Evolutionary conservation across 2,329 filamentous ascomycete genomes (phyloP), one percentile per base, ranked within the genome.

Genomic region (Magnaporthiopsis poae): DNA sequence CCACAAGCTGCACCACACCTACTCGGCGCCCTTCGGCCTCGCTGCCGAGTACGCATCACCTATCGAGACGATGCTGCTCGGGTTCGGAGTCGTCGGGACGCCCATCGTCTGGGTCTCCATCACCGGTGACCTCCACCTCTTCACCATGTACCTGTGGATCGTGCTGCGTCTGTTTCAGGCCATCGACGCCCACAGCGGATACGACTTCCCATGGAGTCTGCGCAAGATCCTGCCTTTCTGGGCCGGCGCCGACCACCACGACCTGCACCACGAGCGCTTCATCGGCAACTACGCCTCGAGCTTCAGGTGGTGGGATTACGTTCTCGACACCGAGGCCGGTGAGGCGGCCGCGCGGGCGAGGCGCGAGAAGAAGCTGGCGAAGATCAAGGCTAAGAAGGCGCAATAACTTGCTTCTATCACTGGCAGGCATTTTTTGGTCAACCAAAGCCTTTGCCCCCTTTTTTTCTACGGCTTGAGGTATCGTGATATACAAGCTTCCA

Each of bases 61-160:
- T 0, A 96, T 98, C 72, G 95, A 99, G 80, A 92, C 94, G 71
- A 96, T 97, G 90, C 86, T 96, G 67, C 88, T 99, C 64, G 95
- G 94, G 59, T 83, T 96, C 67, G 95, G 95, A 69, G 90, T 90
- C 1, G 89, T 99, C 69, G 87, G 90, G 68, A 83, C 86, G 52
- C 95, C 95, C 52, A 90, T 98, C 71, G 70, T 96, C 59, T 95
- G 91, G 88, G 91, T 90, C 73, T 86, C 86, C 62, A 70, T 96
- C 74, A 96, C 92, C 61, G 87, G 88, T 70, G 88, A 99, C 71
- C 84, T 99, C 56, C 95, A 99, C 80, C 91, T 99, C 69, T 77
- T 97, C 77, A 99, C 95, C 73, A 98, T 99, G 93, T 99, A 98
- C 80, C 76, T 90, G 71, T 99, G 95, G 95, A 98, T 99, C 74